Base-by-base conservation (phyloP, 768 basidiomycete species). In the Suillus luteus region DNA sequence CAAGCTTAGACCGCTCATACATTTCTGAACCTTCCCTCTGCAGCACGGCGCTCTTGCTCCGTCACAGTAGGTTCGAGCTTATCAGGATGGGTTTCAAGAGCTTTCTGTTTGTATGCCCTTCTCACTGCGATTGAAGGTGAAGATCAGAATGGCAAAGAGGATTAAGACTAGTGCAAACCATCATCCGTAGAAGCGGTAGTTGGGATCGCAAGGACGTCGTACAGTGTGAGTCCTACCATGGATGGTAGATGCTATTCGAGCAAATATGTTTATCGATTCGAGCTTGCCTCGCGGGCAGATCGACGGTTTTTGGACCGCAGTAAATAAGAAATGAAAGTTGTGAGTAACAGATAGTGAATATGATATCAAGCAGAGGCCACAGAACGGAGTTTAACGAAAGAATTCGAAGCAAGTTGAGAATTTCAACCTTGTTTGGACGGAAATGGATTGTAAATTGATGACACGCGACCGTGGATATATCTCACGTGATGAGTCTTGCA, bases 81-180 rank as follows among this genome's bases (percentile, higher is more conserved):
- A 68, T 91, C 89, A 11, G 89, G 89, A 71, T 91, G 89, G 1
- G 90, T 90, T 72, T 88, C 86, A 33, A 91, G 78, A 11, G 84
- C 88, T 68, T 83, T 86, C 65, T 82, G 83, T 69, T 83, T 86
- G 73, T 90, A 91, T 2, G 87, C 88, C 68, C 80, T 86, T 59
- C 87, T 85, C 62, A 91, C 89, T 89, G 65, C 9, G 65, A n/a
- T 44, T 27, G 41, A 17, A 17, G 15, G 44, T 44, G 14, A 54
- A 44, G 19, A 51, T 33, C 5, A 68, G 64, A 52, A 11, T 19
- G 8, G 33, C 41, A 14, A 55, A 4, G 2, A 22, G 54, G 64
- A 43, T 15, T 33, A n/a, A 59, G 46, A 51, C 12, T 24, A 38
- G 19, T 55, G 73, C 82, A 64, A 61, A 84, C 85, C 77, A 63